Conservation (phyloP, 345 rosid genomes). For the Erucastrum elatum region DNA sequence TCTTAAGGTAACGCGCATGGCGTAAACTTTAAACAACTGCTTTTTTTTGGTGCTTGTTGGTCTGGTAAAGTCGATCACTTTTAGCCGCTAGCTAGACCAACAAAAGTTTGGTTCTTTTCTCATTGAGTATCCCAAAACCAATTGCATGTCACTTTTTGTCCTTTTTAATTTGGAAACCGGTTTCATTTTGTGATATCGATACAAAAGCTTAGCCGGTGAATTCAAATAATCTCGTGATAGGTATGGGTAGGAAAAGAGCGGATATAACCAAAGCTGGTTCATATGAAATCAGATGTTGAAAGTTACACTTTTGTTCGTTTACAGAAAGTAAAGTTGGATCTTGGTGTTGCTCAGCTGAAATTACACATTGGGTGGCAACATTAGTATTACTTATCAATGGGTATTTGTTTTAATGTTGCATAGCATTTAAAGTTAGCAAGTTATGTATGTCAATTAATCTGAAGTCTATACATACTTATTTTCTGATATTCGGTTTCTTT, state of each 20-base stretch:
- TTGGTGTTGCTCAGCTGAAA: not conserved
- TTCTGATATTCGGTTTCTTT: too few relatives aligned
- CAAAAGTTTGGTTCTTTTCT: conserved; percentile 22
- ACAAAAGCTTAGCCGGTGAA: not conserved
- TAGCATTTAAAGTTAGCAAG: not conserved
- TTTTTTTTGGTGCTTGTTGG: conserved; percentile 26
- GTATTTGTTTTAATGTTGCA: not conserved
- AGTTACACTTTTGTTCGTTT: not conserved
- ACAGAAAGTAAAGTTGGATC: not conserved
- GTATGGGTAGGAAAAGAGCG: conserved; percentile 81
- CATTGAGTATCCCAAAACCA: conserved; percentile 29
- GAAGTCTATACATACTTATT: not conserved
- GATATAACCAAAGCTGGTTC: conserved; percentile 80
- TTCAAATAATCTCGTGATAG: conserved; percentile 39
- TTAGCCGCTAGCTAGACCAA: conserved; percentile 28
- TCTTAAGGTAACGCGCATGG: conserved; percentile 56
- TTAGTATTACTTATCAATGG: not conserved
- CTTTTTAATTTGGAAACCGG: not conserved
- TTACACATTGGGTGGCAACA: not conserved
- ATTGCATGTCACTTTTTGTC: conserved; percentile 8
- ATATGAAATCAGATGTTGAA: conserved; percentile 69
- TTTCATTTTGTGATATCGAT: not conserved
- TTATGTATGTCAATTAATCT: not conserved
- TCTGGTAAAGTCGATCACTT: conserved; percentile 33
- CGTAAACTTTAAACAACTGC: conserved; percentile 6